These are phyloP conservation scores for Musa balbisiana DNA, from an alignment of 202 grass and related monocot genomes.

Conservation along the genomic window DNA sequence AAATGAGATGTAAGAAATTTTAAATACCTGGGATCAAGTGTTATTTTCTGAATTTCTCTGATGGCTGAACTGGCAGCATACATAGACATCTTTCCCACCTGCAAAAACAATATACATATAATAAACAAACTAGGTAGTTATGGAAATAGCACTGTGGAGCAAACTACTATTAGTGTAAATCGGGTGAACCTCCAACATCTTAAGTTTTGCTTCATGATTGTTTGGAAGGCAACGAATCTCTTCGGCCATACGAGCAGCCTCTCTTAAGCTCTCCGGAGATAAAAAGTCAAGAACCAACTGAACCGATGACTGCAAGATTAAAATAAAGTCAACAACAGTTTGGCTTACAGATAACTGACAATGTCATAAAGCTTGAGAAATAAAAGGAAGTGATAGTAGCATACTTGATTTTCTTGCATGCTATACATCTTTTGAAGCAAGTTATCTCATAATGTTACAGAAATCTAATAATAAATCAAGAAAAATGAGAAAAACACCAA, in stretches of 20 bases:
- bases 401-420: too few species aligned
- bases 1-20: constrained; percentile 8
- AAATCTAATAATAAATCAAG: too few species aligned
- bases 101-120: constrained; percentile 21
- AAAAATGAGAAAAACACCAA: too few species aligned
- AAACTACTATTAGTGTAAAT: not conserved
- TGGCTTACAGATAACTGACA: constrained; percentile 11
- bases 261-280: constrained; percentile 72
- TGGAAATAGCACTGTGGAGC: constrained; percentile 5
- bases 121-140: not conserved
- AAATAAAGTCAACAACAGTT: constrained; percentile 3
- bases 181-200: constrained; percentile 73
- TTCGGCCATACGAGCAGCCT: constrained; percentile 56
- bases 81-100: constrained; percentile 81
- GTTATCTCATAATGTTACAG: not conserved
- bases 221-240: constrained; percentile 92
- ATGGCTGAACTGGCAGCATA: constrained; percentile 94
- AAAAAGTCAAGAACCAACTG: constrained; percentile 84
- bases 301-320: constrained; percentile 73
- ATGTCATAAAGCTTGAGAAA: constrained; percentile 7
- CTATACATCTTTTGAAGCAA: not conserved
- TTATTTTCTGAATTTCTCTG: constrained; percentile 94
- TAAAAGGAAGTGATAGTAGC: constrained; percentile 8
- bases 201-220: constrained; percentile 80
- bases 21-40: constrained; percentile 71